Base-by-base conservation (phyloP, 164 flowering plant species). In the Tetracentron sinense region DNA sequence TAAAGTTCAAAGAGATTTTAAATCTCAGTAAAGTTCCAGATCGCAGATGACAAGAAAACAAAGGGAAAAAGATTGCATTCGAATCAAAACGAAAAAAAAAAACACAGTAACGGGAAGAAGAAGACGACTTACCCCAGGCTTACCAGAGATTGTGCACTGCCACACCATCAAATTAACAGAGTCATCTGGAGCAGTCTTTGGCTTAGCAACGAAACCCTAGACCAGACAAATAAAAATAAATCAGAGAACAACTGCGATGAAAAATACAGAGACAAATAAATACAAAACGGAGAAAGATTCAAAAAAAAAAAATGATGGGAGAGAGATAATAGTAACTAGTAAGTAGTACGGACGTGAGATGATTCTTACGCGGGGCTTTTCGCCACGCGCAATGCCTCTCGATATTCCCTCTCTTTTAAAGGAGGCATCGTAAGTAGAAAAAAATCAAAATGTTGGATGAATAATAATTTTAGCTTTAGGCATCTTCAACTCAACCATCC, bases 161-260 rank as follows among this genome's bases (percentile, higher is more conserved):
- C 96, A 89, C 47, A 77, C 77, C 91, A 89, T 85, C 81, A 89
- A 61, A 79, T 89, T 85, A 12, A 87, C 84, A 3, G 86, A 67
- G 6, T 93, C 96, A 74, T 87, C 96, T 0, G 83, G 66, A 19
- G 44, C 48, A 0, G 90, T 82, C 71, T 87, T 91, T 10, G 91
- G 96, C 74, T 81, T 87, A 6, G 96, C 96, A 16, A 87, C 93
- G 55, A 89, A 87, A 70, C 96, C 96, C 96, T 89, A 75, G 16
- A 56, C n/a, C n/a, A n/a, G n/a, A n/a, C n/a, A n/a, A n/a, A n/a
- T n/a, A 52, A 28, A 42, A 35, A n/a, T n/a, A n/a, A n/a, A n/a
- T 6, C 25, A 49, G 25, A 20, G 52, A 49, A 1, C 25, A 49
- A 49, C 20, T 21, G 2, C 27, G 10, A 46, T 42, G 28, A 56